Percentiles rank a stretch among this genome's conserved stretches.
These are phyloP conservation scores for Podaxis sp. DNA, from an alignment of 768 basidiomycete genomes.

Conservation along the genomic window DNA sequence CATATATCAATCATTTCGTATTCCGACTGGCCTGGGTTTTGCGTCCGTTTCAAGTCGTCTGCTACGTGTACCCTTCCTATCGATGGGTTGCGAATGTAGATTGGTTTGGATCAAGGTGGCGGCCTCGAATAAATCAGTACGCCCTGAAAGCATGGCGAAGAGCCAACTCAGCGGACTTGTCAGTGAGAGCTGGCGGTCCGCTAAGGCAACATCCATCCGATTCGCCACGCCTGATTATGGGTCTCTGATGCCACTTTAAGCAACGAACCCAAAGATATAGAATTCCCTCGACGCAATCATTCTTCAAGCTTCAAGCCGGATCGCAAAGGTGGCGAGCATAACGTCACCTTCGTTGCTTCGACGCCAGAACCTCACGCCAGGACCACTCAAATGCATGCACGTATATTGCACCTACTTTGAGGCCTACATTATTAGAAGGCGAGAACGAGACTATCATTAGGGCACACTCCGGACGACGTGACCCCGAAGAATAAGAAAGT, in stretches of 20 bases:
- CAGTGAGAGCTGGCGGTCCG: not conserved
- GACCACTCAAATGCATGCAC: constrained; percentile 13
- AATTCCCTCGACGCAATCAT: not conserved
- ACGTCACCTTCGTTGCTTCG: too few relatives aligned
- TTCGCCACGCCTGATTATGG: not conserved
- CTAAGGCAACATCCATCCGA: not conserved
- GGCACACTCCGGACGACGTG: not conserved
- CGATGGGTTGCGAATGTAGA: not conserved
- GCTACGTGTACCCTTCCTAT: not conserved
- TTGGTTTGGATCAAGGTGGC: not conserved
- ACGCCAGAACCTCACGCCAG: too few relatives aligned
- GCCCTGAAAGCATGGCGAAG: not conserved
- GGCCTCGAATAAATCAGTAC: not conserved
- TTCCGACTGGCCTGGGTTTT: not conserved
- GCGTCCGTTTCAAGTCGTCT: not conserved
- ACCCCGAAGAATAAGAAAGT: not conserved
- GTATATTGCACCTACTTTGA: constrained; percentile 15
- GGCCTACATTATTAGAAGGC: not conserved
- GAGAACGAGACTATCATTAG: not conserved
- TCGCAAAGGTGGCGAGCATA: too few relatives aligned
- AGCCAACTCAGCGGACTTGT: not conserved
- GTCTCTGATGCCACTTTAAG: not conserved
- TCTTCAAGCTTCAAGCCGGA: not conserved
- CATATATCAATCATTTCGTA: not conserved
- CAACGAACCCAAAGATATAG: not conserved